These are phyloP conservation scores for Phylloporus rhodoxanthus DNA, from an alignment of 768 basidiomycete genomes.

Conservation along the genomic window DNA sequence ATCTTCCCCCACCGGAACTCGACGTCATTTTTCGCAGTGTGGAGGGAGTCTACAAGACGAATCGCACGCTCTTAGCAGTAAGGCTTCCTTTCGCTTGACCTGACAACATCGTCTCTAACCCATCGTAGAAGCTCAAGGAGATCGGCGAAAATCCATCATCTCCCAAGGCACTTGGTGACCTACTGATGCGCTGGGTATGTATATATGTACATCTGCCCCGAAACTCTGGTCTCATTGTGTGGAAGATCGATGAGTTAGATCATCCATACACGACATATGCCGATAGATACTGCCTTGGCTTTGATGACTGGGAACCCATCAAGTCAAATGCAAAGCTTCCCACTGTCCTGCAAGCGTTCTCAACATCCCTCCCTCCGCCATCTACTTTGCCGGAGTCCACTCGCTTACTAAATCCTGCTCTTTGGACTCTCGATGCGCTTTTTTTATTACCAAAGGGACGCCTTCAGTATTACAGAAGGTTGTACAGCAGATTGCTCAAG, in stretches of 20 bases:
- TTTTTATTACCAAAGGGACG: conserved; percentile 83
- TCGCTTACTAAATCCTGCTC: conserved; percentile 33
- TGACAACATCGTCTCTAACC: conserved; percentile 9
- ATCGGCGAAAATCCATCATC: conserved; percentile 90
- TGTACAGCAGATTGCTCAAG: conserved; percentile 81
- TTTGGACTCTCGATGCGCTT: conserved; percentile 83
- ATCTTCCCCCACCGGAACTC: conserved; percentile 87
- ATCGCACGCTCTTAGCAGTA: conserved; percentile 73
- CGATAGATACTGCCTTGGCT: conserved; percentile 63
- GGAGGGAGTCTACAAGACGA: conserved; percentile 89
- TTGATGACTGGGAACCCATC: conserved; percentile 81
- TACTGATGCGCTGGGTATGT: conserved; percentile 95
- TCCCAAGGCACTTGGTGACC: conserved; percentile 89
- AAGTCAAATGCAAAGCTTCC: conserved; percentile 67
- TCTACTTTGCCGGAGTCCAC: conserved; percentile 32
- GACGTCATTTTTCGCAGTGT: conserved; percentile 93
- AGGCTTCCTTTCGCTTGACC: not conserved
- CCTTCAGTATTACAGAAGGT: conserved; percentile 85
- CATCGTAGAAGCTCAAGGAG: conserved; percentile 79
- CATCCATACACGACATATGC: conserved; percentile 81
- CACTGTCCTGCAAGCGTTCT: conserved; percentile 63
- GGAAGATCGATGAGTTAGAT: conserved; percentile 86
- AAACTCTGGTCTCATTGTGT: conserved; percentile 14
- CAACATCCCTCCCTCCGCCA: conserved; percentile 56
- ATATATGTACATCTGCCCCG: not conserved